These are phyloP conservation scores for Xylariaceae sp. DNA, from an alignment of 2,329 filamentous ascomycete genomes.

Conservation along the genomic window DNA sequence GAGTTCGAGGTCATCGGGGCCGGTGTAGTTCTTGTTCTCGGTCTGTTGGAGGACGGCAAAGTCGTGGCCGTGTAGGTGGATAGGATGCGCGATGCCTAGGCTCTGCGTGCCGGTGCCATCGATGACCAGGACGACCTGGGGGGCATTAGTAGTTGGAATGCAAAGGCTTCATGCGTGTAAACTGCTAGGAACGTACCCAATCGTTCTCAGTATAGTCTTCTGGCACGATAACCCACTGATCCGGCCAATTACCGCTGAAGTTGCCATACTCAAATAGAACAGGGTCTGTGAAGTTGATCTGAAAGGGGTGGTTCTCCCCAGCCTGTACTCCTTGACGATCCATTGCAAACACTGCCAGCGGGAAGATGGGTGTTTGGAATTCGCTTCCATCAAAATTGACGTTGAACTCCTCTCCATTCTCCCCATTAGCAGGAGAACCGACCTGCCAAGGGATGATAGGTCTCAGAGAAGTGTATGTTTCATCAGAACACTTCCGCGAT, in stretches of 20 bases:
- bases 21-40: background rate
- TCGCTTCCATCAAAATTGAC: background rate
- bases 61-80: conserved; percentile 1
- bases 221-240: background rate
- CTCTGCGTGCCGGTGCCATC: too few species aligned
- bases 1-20: conserved; percentile 1
- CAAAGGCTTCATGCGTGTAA: too few species aligned
- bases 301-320: background rate
- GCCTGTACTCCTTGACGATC: background rate
- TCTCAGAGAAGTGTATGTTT: too few species aligned
- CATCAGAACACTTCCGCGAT: too few species aligned
- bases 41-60: background rate
- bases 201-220: background rate
- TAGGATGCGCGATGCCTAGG: too few species aligned
- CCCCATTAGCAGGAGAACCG: too few species aligned
- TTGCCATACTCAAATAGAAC: too few species aligned
- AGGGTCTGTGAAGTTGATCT: too few species aligned
- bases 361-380: background rate
- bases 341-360: background rate
- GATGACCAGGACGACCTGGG: too few species aligned
- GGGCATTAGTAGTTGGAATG: too few species aligned
- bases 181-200: background rate
- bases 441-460: too few species aligned
- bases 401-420: too few species aligned
- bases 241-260: background rate